Evolutionary conservation across 2,329 filamentous ascomycete species (phyloP).

Genomic region (Penicillium vulpinum): DNA sequence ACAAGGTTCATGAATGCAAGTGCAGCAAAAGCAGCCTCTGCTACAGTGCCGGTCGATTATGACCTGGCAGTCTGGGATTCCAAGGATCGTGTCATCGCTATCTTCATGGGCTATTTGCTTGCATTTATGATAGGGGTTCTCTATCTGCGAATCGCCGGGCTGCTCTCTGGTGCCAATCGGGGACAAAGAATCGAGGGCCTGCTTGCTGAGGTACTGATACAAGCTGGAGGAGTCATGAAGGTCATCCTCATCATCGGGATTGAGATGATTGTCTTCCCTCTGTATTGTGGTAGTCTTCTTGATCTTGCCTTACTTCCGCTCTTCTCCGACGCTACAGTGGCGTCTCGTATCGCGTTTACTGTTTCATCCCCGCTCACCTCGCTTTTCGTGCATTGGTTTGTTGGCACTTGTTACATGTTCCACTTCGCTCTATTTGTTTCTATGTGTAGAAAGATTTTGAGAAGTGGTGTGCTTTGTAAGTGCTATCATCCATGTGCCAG

Average conservation of each 20-base stretch:
- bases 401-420: constrained; percentile 99
- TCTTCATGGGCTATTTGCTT: constrained; percentile 76
- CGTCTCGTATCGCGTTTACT: constrained; percentile 76
- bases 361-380: constrained; percentile 79
- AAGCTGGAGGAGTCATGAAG: constrained; percentile 95
- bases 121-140: constrained; percentile 72
- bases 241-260: constrained; percentile 98
- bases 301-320: constrained; percentile 86
- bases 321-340: constrained; percentile 77
- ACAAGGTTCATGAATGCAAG: constrained; percentile 31
- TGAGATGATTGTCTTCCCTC: constrained; percentile 95
- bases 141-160: constrained; percentile 73
- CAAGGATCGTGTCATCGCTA: constrained; percentile 70
- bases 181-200: constrained; percentile 68
- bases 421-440: constrained; percentile 98
- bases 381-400: constrained; percentile 97
- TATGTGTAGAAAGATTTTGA: constrained; percentile 98
- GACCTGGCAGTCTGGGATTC: constrained; percentile 67
- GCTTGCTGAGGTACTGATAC: constrained; percentile 74
- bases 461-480: constrained; percentile 87
- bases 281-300: constrained; percentile 91
- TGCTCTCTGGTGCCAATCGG: constrained; percentile 61
- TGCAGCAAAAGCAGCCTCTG: constrained; percentile 18
- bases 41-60: constrained; percentile 49
- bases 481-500: constrained; percentile 18